phyloP scores from a whole-genome alignment of 352 stramenopile genomes.

The Phytophthora fragariaefolia region DNA sequence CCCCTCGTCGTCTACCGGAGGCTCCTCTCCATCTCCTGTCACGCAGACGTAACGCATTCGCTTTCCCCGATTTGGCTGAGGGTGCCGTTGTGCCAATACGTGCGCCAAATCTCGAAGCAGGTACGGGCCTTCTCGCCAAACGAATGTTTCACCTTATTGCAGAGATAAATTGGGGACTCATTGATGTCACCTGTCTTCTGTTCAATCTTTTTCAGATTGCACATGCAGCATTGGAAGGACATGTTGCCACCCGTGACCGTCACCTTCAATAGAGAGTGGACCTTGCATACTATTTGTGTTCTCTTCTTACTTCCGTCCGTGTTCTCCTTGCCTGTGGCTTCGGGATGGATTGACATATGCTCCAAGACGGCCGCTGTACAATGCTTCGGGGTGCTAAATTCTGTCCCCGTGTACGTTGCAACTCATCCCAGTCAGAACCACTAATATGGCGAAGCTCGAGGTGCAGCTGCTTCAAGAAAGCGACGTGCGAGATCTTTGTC shows the following conservation, averaged over 20 bases:
- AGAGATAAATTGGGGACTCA: neutral
- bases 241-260: neutral
- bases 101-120: neutral
- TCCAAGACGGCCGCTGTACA: neutral
- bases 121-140: neutral
- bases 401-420: neutral
- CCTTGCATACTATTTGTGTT: neutral
- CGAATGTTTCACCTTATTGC: neutral
- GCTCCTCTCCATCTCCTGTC: neutral
- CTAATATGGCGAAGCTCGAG: too few relatives aligned
- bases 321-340: neutral
- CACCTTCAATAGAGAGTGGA: neutral
- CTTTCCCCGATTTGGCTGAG: neutral
- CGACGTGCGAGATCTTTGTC: too few relatives aligned
- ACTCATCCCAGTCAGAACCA: neutral
- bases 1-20: neutral
- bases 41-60: neutral
- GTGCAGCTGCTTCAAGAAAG: too few relatives aligned
- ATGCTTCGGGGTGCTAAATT: neutral
- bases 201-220: neutral
- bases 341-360: neutral
- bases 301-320: neutral
- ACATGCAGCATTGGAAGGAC: neutral
- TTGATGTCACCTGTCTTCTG: neutral
- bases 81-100: neutral